Evolutionary conservation across 176 grass and related monocot species (phyloP).

Genomic region (Carex pumila): DNA sequence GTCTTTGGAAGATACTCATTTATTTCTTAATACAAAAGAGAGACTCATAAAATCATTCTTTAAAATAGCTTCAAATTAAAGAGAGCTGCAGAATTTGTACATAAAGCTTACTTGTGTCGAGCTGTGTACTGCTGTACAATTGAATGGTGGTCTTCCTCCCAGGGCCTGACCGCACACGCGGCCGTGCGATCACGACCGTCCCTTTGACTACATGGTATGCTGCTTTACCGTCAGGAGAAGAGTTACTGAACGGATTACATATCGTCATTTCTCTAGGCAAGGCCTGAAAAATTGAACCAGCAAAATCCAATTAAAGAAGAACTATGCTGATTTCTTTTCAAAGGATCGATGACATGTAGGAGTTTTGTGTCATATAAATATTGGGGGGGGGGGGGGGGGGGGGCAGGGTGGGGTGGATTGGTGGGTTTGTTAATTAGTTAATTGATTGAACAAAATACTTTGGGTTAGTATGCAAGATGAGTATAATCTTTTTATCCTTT

Average conservation of each 20-base stretch:
- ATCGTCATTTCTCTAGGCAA: conserved; percentile 39
- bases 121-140: conserved; percentile 61
- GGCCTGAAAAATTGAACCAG: neutral
- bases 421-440: neutral
- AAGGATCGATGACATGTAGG: neutral
- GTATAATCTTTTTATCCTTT: conserved; percentile 18
- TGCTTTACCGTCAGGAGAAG: neutral
- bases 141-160: conserved; percentile 51
- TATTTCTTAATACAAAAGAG: neutral
- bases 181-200: conserved; percentile 47
- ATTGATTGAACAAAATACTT: conserved; percentile 31
- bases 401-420: conserved; percentile 8
- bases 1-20: neutral
- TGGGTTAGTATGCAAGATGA: conserved; percentile 38
- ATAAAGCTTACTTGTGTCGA: conserved; percentile 41
- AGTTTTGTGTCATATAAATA: neutral
- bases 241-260: neutral
- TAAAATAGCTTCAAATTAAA: neutral
- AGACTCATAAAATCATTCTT: neutral
- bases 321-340: neutral
- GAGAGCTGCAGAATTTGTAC: neutral
- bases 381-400: neutral
- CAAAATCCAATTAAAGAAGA: neutral
- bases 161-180: conserved; percentile 18
- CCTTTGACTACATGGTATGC: conserved; percentile 38